Evolutionary conservation across 2,329 filamentous ascomycete genomes (phyloP), one percentile per base, ranked within the genome.

Genomic region (Colletotrichum sidae): DNA sequence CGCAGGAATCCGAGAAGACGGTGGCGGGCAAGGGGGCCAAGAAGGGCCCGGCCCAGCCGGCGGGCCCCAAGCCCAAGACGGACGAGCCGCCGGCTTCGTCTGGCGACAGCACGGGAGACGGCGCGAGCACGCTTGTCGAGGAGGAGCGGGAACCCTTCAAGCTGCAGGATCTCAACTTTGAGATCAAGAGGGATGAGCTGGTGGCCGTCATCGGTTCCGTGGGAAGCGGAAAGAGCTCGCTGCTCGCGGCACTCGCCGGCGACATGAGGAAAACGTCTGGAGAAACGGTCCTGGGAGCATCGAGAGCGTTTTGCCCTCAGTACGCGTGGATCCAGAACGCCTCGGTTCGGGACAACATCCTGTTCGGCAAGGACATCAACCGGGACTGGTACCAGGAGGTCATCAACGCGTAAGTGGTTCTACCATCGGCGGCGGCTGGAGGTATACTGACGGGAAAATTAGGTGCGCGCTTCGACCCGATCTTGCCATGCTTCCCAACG

Each of bases 301-400:
- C 89, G 3, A 85, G 94, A 67, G 93, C 95, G 0, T 97, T 97
- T 72, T 98, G 96, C 70, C 95, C 95, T 0, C 95, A 99, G 75
- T 97, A 97, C 73, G 93, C 96, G 0, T 99, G 96, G 96, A 97
- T 99, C 53, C 95, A 98, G 74, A 98, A 98, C 73, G 86, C 93
- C 0, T 92, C 91, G 1, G 86, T 98, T 4, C 89, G 88, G 67
- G 88, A 97, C 39, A 99, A 99, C 72, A 97, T 99, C 65, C 79
- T 93, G 0, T 98, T 98, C 72, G 95, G 95, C 10, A 95, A 93
- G 70, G 86, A 88, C 0, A 87, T 91, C 79, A 84, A 97, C 56
- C 84, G 84, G 63, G 80, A 81, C 3, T 97, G 95, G 94, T 97
- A 97, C 73, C 85, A 90, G 49, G 80, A 91, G 55, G 94, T 97